Evolutionary conservation across 352 stramenopile genomes (phyloP), one percentile per base, ranked within the genome.

Genomic region (Plasmopara muralis): DNA sequence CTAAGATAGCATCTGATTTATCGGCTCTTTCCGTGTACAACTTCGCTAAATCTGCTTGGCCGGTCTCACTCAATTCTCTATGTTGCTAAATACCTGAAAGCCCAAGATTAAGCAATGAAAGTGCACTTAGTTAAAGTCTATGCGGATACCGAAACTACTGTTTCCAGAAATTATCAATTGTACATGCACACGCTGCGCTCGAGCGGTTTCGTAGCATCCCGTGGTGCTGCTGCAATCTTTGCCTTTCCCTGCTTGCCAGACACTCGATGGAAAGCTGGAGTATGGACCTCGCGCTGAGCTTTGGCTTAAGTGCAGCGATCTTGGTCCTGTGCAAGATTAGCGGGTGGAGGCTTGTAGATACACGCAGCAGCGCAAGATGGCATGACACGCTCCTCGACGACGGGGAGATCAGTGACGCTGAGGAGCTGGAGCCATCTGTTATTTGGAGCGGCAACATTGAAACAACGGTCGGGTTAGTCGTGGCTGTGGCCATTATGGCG

Each of bases 391-490:
- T 50, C 28, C 41, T 15, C 34, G 28, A 55, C 16, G 34, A 60
- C 25, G 47, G 51, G 8, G 43, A 54, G 50, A 44, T 20, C 7
- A 29, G 54, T 20, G 30, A 63, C 8, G 6, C 5, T 14, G 33
- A 55, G 1, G 43, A 46, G 18, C 20, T 25, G 20, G 20, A 25
- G 20, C 40, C 44, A 12, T 33, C 20, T n/a, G 15, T 49, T 35
- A n/a, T 62, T 10, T 67, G 54, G 54, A 67, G 40, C 29, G 59
- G 53, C 25, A 49, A 50, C 20, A 9, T 55, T 10, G 59, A 67
- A 45, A 67, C 59, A 30, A 63, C 49, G 2, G 45, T 50, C 14
- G 48, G 59, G 5, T 40, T 67, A 31, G 47, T 67, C 30, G 28
- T 67, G 7, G 59, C 59, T 6, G 20, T 25, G 20, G 20, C 20